phyloP scores from a whole-genome alignment of 768 basidiomycete species.

The Sporobolomyces phaffii region DNA sequence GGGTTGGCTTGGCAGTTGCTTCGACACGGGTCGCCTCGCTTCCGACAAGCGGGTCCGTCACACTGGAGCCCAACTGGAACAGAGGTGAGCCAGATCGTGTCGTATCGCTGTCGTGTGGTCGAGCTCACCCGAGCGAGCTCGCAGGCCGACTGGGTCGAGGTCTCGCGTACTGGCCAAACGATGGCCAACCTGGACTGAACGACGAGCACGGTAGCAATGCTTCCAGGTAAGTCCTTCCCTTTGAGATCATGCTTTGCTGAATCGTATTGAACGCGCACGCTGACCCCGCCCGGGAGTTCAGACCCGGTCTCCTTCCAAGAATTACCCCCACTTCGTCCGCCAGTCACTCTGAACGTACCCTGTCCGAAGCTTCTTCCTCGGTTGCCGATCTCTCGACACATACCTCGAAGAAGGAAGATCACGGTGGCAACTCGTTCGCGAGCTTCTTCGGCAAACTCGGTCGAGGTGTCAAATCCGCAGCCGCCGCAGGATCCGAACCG shows the following conservation, averaged over 20 bases:
- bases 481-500: slow-evolving; percentile 16
- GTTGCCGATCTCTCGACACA: background rate
- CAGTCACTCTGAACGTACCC: background rate
- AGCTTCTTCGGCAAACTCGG: slow-evolving; percentile 25
- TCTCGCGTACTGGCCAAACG: slow-evolving; percentile 11
- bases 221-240: background rate
- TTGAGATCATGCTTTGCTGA: too few relatives aligned
- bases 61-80: slow-evolving; percentile 14
- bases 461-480: slow-evolving; percentile 18
- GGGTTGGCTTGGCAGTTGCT: too few relatives aligned
- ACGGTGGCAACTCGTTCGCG: background rate
- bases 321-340: slow-evolving; percentile 1
- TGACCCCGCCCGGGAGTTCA: too few relatives aligned
- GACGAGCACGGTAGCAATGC: background rate
- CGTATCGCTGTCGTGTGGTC: background rate
- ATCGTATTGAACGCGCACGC: too few relatives aligned
- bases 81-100: background rate
- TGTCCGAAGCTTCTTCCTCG: slow-evolving; percentile 1
- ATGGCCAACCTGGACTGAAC: background rate
- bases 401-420: background rate
- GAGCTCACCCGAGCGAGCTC: background rate
- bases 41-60: background rate
- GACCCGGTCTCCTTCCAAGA: slow-evolving; percentile 1
- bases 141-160: slow-evolving; percentile 27
- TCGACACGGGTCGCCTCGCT: background rate